Conservation (phyloP, 2,329 filamentous ascomycete species). For the Laburnicola sp. region DNA sequence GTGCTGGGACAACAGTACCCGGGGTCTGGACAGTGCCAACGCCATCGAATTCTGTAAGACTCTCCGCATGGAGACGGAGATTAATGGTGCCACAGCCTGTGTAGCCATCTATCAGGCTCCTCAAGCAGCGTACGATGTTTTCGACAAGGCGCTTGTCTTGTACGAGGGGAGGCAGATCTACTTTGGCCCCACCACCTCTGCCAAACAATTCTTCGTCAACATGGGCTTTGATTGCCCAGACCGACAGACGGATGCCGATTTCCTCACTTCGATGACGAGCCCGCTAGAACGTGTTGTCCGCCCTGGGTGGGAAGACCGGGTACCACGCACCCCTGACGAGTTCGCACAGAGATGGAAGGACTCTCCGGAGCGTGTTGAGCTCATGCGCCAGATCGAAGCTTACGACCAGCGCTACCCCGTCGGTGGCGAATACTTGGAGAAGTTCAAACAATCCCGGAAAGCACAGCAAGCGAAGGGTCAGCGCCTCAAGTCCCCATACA, state of each 20-base stretch:
- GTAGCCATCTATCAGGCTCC: constrained; percentile 77
- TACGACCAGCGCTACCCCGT: constrained; percentile 53
- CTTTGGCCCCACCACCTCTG: constrained; percentile 66
- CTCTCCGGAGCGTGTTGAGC: constrained; percentile 53
- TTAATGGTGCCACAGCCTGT: constrained; percentile 66
- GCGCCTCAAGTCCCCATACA: constrained; percentile 76
- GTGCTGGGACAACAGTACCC: constrained; percentile 78
- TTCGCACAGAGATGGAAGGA: constrained; percentile 58
- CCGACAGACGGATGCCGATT: constrained; percentile 74
- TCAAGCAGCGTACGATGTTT: constrained; percentile 68
- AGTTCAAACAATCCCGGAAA: constrained; percentile 52
- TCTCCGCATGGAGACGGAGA: constrained; percentile 67
- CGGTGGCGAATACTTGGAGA: constrained; percentile 49
- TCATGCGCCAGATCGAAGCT: constrained; percentile 50
- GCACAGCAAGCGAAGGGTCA: constrained; percentile 52
- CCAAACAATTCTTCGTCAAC: constrained; percentile 69
- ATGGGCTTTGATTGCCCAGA: constrained; percentile 73
- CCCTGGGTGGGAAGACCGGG: constrained; percentile 49
- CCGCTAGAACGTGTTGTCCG: constrained; percentile 52
- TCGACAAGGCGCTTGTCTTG: constrained; percentile 70
- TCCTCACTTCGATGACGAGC: constrained; percentile 72
- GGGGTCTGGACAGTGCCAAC: constrained; percentile 74
- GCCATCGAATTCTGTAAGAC: constrained; percentile 76
- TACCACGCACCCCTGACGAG: constrained; percentile 55
- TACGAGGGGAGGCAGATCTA: constrained; percentile 72